Base-by-base conservation (phyloP, 140 eudicot species). In the Flaveria floridana region DNA sequence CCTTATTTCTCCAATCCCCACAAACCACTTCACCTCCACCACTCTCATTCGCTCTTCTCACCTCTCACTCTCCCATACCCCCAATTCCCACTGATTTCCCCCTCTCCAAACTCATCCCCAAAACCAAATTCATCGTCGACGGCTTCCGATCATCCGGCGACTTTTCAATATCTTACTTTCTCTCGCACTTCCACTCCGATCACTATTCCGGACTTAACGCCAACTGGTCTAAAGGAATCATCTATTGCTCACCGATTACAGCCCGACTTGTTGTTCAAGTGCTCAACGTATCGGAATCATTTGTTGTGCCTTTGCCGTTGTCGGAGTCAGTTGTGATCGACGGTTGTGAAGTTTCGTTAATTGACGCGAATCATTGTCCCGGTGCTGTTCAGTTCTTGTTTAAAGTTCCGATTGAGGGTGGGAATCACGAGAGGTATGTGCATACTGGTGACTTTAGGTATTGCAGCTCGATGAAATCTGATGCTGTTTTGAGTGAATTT, bases 131-230 rank as follows among this genome's bases (percentile, higher is more conserved):
- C 77, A 76, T 94, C 62, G 55, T 94, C 72, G 97, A 90, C 78
- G 91, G 89, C 47, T 94, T 94, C 86, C 82, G 82, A 67, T 71
- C 76, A 51, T 78, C 97, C 44, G 88, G 89, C 78, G 84, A 84
- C 25, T 67, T 78, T 81, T 90, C 99, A 51, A 63, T 86, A 51
- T 85, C 99, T 2, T 94, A 90, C 81, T 94, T 94, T 75, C 95
- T 94, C 72, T 85, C 97, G 0, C 99, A 94, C 73, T 94, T 90
- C 88, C 99, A 94, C 92, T 88, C 99, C 83, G 97, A 94, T 66
- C 99, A 94, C 87, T 94, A 94, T 79, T 23, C 77, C 10, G 97
- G 97, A 42, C 88, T 94, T n/a, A 68, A 83, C 46, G 70, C 94
- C 0, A 80, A 42, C 67, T 94, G 97, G 97, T 78, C 96, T 19